Evolutionary conservation across 306 rosid species (phyloP), one percentile per base, ranked within the genome.

Genomic region (Citrullus amarus): DNA sequence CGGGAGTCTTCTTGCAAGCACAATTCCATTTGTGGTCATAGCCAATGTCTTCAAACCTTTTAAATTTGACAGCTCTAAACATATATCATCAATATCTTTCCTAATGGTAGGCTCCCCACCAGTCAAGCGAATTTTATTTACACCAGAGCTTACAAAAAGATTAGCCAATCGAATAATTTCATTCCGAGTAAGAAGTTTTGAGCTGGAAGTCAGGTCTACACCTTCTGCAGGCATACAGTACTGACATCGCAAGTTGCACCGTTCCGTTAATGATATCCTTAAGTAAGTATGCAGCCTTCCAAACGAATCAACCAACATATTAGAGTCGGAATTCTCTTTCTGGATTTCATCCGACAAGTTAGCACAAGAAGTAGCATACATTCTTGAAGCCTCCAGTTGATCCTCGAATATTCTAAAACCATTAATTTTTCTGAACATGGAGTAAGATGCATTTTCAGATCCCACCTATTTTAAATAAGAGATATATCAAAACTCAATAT

Each of bases 141-240:
- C 97, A 14, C 97, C 98, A 1, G 96, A 86, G 80, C 90, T 89
- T 2, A 89, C 91, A 79, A 94, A 94, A 54, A 94, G 86, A 77
- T 75, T 82, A 14, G 98, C 97, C 83, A 92, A 50, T 38, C 90
- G 87, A 20, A 88, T 56, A 79, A 94, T 86, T 87, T 94, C 98
- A 34, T 79, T 41, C 76, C 51, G 90, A 0, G 91, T 83, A 30
- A 94, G 88, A 81, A 94, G 79, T 58, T 87, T 81, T 44, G 95
- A 79, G 56, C 77, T 85, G 56, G 93, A 87, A 87, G 93, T 94
- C 60, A 94, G 96, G n/a, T 85, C 92, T 56, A 89, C 97, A 39
- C 98, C 98, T 38, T 92, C 97, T 0, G 88, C 90, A 4, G 97
- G 98, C 98, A 92, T 94, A 83, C 97, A 94, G 77, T 92, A 92